Evolutionary conservation across 768 basidiomycete genomes (phyloP).

Genomic region (Boletus fagicola): DNA sequence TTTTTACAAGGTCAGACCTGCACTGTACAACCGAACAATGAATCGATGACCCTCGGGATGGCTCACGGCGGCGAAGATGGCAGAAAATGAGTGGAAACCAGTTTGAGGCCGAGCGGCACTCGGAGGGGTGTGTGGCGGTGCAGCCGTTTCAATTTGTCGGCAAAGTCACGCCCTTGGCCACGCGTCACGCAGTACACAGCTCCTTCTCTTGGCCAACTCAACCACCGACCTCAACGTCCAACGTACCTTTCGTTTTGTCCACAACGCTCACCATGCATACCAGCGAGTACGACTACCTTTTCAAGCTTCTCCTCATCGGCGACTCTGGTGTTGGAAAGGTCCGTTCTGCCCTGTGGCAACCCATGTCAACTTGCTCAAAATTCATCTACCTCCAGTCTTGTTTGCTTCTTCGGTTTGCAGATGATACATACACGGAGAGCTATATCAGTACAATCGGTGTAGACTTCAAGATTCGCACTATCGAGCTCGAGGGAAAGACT

Average conservation of each 20-base stretch:
- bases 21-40: not conserved
- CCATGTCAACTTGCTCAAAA: conserved; percentile 25
- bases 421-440: conserved; percentile 96
- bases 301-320: conserved; percentile 93
- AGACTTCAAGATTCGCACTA: conserved; percentile 98
- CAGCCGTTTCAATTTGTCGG: conserved; percentile 16
- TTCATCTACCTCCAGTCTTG: conserved; percentile 65
- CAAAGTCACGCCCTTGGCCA: conserved; percentile 30
- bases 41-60: not conserved
- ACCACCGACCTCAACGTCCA: conserved; percentile 33
- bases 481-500: conserved; percentile 97
- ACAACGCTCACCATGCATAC: conserved; percentile 65
- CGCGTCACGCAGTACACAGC: conserved; percentile 34
- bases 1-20: not conserved
- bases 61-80: not conserved
- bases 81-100: not conserved
- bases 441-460: conserved; percentile 98
- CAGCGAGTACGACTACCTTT: conserved; percentile 93
- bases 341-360: conserved; percentile 24
- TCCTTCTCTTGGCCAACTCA: conserved; percentile 34
- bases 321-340: conserved; percentile 96
- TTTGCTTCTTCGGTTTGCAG: conserved; percentile 86
- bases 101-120: conserved; percentile 5
- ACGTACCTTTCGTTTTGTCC: conserved; percentile 21
- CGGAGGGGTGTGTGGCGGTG: conserved; percentile 25